Conservation (phyloP, 768 basidiomycete species). For the Lyophyllum shimeji region DNA sequence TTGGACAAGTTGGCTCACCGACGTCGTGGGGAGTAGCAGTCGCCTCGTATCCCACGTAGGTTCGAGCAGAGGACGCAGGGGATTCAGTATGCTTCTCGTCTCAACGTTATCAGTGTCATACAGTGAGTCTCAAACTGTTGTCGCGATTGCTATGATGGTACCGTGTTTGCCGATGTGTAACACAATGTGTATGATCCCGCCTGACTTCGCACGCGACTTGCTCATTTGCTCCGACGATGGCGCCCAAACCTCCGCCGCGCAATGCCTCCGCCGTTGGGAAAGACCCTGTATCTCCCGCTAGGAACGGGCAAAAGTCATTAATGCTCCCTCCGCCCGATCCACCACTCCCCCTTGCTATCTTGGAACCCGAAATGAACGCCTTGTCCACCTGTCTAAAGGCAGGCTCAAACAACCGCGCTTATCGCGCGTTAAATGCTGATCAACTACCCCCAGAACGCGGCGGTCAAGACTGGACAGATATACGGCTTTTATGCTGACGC, state of each 20-base stretch:
- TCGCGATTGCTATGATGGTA: background rate
- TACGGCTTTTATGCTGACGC: conserved; percentile 69
- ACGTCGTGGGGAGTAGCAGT: background rate
- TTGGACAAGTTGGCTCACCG: background rate
- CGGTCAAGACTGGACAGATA: conserved; percentile 69
- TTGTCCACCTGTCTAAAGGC: conserved; percentile 61
- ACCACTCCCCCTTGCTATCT: conserved; percentile 36
- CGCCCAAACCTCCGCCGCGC: conserved; percentile 41
- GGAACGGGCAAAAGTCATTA: conserved; percentile 28
- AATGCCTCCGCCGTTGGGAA: conserved; percentile 23
- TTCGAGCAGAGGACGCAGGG: background rate
- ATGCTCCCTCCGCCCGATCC: conserved; percentile 61
- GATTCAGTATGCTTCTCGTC: background rate
- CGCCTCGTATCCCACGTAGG: background rate
- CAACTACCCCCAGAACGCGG: conserved; percentile 45
- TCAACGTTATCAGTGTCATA: background rate
- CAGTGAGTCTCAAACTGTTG: too few species aligned
- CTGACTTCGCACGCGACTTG: background rate
- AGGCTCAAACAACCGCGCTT: conserved; percentile 8
- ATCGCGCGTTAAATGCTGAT: conserved; percentile 4
- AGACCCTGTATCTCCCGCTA: conserved; percentile 16
- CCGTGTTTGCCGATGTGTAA: conserved; percentile 1
- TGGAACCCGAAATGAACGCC: conserved; percentile 67
- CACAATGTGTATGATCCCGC: background rate
- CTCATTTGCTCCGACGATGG: conserved; percentile 28